These are phyloP conservation scores for Trichoderma pleuroti DNA, from an alignment of 2,329 filamentous ascomycete genomes.

Conservation along the genomic window DNA sequence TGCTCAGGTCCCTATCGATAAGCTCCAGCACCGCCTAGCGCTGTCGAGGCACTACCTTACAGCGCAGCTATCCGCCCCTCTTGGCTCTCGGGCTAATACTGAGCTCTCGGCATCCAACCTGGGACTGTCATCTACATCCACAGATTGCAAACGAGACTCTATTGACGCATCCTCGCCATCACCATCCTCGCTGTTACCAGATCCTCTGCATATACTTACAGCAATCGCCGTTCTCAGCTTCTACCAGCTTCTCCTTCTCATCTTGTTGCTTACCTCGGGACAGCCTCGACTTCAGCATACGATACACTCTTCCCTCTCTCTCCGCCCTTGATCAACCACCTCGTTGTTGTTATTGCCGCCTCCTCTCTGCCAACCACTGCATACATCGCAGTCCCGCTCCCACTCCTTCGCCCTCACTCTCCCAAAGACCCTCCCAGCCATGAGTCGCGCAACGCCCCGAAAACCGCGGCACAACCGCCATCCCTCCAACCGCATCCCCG, in stretches of 20 bases:
- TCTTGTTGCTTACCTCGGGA: no score
- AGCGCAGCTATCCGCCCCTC: constrained; percentile 10
- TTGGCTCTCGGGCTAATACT: not conserved
- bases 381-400: no score
- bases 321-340: not conserved
- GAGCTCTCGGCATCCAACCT: not conserved
- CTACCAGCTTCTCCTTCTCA: not conserved
- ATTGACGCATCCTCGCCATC: not conserved
- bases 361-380: not conserved
- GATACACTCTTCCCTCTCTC: not conserved
- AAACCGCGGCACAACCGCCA: constrained; percentile 41
- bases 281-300: not conserved
- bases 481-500: constrained; percentile 38
- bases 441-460: constrained; percentile 45
- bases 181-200: not conserved
- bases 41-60: not conserved
- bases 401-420: no score
- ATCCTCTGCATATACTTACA: not conserved
- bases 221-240: not conserved
- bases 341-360: not conserved
- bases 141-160: not conserved
- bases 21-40: not conserved
- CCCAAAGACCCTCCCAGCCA: constrained; percentile 22
- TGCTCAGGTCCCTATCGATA: constrained; percentile 16
- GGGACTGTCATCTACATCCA: not conserved